Base-by-base conservation (phyloP, 257 asterid genomes). In the Nyctanthes arbortristis region DNA sequence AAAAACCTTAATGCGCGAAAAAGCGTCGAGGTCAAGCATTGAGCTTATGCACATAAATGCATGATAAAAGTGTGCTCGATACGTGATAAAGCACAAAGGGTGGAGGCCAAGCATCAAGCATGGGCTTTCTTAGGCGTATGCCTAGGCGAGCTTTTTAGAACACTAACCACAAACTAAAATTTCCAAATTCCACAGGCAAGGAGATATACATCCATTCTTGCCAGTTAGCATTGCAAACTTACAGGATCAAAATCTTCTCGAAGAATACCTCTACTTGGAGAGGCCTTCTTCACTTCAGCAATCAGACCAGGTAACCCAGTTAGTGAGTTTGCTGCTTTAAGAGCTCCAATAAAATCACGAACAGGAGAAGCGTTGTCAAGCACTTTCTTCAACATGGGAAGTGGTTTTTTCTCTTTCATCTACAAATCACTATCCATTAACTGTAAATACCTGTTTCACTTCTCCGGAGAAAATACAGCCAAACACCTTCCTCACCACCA, bases 251-350 rank as follows among this genome's bases (percentile, higher is more conserved):
- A 92, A 83, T 92, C 81, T 76, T 89, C 97, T 75, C 97, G 85
- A 14, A 89, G 62, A 63, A 89, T 77, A 70, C 97, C 97, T 78
- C 93, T 85, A 75, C 96, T 89, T 0, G 97, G 97, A 60, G 97
- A 92, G 72, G 97, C 96, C 86, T 92, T 92, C 79, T 92, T 92
- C 70, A 92, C 96, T 79, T 92, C 97, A 67, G 97, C 97, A 78
- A 89, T 92, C 68, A 92, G 78, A 67, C 87, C 92, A 39, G 97
- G 97, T 71, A 89, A 80, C 65, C 86, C 88, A 64, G 92, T 89
- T 68, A 89, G 77, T 58, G 73, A 62, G 62, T 82, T 75, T 29
- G 96, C 87, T 56, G 64, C 85, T 75, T 89, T 89, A 60, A 92
- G 90, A 47, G 97, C 96, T 78, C 89, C 94, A 47, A 92, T 73